Evolutionary conservation across 2,329 filamentous ascomycete species (phyloP).

Genomic region (Penicillium janthinellum): DNA sequence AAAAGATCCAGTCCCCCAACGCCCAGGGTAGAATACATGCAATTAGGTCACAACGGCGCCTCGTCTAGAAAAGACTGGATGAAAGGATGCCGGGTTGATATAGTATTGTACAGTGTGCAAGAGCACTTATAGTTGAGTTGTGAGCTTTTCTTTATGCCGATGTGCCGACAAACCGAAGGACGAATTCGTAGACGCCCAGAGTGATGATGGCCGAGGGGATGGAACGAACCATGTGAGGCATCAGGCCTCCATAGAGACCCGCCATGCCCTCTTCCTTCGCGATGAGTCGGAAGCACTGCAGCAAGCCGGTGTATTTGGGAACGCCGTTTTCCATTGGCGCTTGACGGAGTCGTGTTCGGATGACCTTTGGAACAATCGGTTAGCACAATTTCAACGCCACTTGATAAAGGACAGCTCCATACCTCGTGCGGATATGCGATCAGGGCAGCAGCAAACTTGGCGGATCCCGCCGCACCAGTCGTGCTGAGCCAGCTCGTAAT

Average conservation of each 20-base stretch:
- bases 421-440: conserved; percentile 42
- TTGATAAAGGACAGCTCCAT: not conserved
- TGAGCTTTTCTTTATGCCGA: conserved; percentile 2
- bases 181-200: conserved; percentile 42
- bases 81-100: not conserved
- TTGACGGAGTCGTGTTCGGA: conserved; percentile 40
- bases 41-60: conserved; percentile 16
- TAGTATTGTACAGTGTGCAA: conserved; percentile 20
- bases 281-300: conserved; percentile 38
- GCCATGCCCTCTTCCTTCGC: conserved; percentile 40
- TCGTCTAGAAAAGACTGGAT: conserved; percentile 7
- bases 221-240: conserved; percentile 39
- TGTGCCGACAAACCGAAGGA: conserved; percentile 28
- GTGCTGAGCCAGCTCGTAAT: conserved; percentile 33
- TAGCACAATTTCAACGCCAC: not conserved
- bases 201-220: conserved; percentile 42
- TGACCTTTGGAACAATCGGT: conserved; percentile 28
- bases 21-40: conserved; percentile 22
- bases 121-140: conserved; percentile 5
- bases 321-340: conserved; percentile 38
- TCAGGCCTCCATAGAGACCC: conserved; percentile 40
- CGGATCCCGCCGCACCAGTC: conserved; percentile 38
- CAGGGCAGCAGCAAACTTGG: conserved; percentile 37
- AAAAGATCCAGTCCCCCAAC: conserved; percentile 15
- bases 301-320: conserved; percentile 39